Percentiles rank a stretch among this genome's conserved stretches.
These are phyloP conservation scores for Saccharomycopsis hybrid DNA, from an alignment of 1,139 yeast genomes.

Conservation along the genomic window DNA sequence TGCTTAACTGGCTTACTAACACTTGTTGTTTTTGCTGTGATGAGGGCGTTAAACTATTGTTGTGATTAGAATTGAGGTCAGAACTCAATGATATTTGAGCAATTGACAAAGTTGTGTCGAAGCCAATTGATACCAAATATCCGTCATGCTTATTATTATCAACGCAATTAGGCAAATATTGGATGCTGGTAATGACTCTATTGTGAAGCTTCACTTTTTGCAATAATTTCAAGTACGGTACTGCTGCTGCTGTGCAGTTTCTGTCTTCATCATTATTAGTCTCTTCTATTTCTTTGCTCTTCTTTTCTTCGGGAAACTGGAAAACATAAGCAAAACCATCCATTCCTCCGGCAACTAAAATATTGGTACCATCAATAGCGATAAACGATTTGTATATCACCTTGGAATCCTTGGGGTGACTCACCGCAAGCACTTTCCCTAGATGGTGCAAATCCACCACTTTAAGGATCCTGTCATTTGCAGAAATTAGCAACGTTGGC, in stretches of 20 bases:
- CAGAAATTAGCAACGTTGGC: slow-evolving; percentile 1
- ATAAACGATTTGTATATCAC: slow-evolving; percentile 24
- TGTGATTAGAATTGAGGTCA: background rate
- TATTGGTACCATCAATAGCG: slow-evolving; percentile 17
- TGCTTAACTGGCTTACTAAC: slow-evolving; percentile 26
- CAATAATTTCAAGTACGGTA: slow-evolving; percentile 16
- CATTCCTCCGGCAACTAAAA: slow-evolving; percentile 30
- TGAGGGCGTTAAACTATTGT: slow-evolving; percentile 4
- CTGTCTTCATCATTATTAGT: too few relatives aligned
- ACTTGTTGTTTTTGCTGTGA: too few relatives aligned
- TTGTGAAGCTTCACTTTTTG: slow-evolving; percentile 32
- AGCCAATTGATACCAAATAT: slow-evolving; percentile 52
- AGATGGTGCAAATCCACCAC: slow-evolving; percentile 3
- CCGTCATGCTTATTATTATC: slow-evolving; percentile 24
- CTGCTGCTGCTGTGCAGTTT: too few relatives aligned
- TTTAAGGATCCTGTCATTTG: slow-evolving; percentile 11
- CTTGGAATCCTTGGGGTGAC: background rate
- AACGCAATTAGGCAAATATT: slow-evolving; percentile 24
- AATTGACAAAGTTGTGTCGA: slow-evolving; percentile 47
- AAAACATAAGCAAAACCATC: slow-evolving; percentile 26
- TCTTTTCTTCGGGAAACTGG: background rate
- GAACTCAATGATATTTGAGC: slow-evolving; percentile 29
- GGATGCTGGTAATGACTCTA: slow-evolving; percentile 37
- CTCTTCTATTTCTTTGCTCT: background rate
- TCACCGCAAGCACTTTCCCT: background rate